Conservation (phyloP, 306 rosid species). For the Cicer chorassanicum region DNA sequence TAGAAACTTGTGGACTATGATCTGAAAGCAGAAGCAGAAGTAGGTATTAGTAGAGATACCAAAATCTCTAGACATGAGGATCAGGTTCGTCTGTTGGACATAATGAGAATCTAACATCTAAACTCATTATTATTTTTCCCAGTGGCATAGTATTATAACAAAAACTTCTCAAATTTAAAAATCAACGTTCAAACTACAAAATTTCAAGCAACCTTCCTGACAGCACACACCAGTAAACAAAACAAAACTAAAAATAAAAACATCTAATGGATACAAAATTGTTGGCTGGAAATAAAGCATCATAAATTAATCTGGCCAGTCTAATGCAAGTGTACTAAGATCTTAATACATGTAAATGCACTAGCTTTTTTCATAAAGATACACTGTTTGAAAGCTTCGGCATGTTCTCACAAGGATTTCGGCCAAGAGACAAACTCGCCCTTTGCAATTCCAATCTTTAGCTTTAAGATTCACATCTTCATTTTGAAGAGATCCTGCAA, state of each 20-base stretch:
- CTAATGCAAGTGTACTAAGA: constrained; percentile 46
- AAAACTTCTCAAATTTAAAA: not conserved
- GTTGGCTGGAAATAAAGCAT: constrained; percentile 37
- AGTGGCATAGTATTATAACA: not conserved
- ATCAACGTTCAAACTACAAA: not conserved
- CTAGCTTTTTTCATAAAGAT: constrained; percentile 52
- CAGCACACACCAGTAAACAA: not conserved
- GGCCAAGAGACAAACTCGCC: constrained; percentile 51
- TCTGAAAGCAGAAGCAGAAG: too few relatives aligned
- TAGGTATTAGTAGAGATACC: too few relatives aligned
- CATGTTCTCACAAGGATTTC: constrained; percentile 62
- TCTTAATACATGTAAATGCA: constrained; percentile 54
- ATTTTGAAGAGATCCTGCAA: constrained; percentile 54
- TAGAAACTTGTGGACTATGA: too few relatives aligned
- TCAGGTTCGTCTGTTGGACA: not conserved
- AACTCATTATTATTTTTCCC: not conserved
- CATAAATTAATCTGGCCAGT: constrained; percentile 53
- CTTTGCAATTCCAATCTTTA: constrained; percentile 51
- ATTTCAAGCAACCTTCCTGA: not conserved
- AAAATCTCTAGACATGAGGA: not conserved
- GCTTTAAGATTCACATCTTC: constrained; percentile 54
- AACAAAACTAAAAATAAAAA: not conserved
- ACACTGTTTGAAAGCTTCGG: constrained; percentile 52
- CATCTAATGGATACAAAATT: not conserved
- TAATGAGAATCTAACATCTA: not conserved